Base-by-base conservation (phyloP, 345 rosid species). In the Rhodomyrtus tomentosa region DNA sequence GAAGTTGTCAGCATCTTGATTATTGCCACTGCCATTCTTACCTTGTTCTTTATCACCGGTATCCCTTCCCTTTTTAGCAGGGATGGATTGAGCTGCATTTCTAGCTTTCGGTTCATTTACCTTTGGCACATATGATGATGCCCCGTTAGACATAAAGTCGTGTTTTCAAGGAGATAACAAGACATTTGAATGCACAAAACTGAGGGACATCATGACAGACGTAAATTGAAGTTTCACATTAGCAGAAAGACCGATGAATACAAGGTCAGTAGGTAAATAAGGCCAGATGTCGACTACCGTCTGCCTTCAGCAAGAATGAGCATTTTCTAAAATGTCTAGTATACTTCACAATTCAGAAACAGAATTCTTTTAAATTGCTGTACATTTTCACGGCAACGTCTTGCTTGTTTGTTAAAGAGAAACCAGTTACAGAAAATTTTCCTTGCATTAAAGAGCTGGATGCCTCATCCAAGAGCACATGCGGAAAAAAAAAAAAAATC, bases 61-160 rank as follows among this genome's bases (percentile, higher is more conserved):
- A 55, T 93, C 93, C 87, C 87, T 92, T 88, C 89, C 95, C 95
- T 93, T 97, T 90, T 91, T 95, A 42, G 87, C 84, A 3, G 92
- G 92, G 79, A 92, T 88, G 38, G 96, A 84, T 50, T 92, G 96
- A 91, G 92, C 85, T 51, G 81, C 91, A 86, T 85, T 92, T 88
- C 95, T 94, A 49, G 95, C 95, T 91, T 90, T 91, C n/a, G 84
- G 87, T 87, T 90, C 94, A 84, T 52, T 86, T n/a, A 85, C 85
- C 96, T 90, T 88, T 76, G 89, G 54, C 58, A 38, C 50, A 45
- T 13, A 20, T 27, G 83, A 83, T 25, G 45, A 24, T 7, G 11
- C 80, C 55, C 55, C 10, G 5, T 56, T 50, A 22, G 52, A 54
- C 81, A 83, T 14, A 2, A 22, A 9, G 13, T 80, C 32, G 12